Base-by-base conservation (phyloP, 2,329 filamentous ascomycete genomes). In the Ophiostoma montium region DNA sequence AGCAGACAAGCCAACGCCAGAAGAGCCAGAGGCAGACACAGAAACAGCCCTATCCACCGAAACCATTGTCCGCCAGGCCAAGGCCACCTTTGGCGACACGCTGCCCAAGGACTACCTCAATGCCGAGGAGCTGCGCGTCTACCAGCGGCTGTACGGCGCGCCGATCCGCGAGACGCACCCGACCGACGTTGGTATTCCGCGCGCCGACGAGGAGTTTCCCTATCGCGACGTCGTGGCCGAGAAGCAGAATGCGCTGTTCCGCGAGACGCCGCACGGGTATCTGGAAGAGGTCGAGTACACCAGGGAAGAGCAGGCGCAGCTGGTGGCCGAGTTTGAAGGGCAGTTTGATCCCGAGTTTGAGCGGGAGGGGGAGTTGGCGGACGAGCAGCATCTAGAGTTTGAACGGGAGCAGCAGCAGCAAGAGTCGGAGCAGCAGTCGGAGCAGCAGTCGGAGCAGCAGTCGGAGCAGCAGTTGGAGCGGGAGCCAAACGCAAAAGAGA, bases 121-220 rank as follows among this genome's bases (percentile, higher is more conserved):
- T 32, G 70, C 73, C 1, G 75, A 83, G 48, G 88, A 95, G 62
- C 80, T 83, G 58, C 69, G 67, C 44, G 67, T 94, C 1, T 95
- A 94, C 63, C 79, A 84, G 60, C 74, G 87, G 54, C 67, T 94
- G 15, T 95, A 92, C 62, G 90, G 89, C 1, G 71, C 80, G 32
- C 86, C 88, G 2, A 61, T 85, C 53, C 72, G 80, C 38, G 71
- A 75, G 47, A 82, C 77, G 2, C 63, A 59, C 8, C 71, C 75
- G 1, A 78, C 81, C 50, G 76, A 83, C 62, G 70, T 78, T 4
- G 78, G 65, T 23, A 72, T 68, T 52, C 65, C 68, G 1, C 53
- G 66, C 51, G 46, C 42, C 5, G 35, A 23, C 6, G 19, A 63
- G 60, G 57, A 57, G 9, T 15, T 33, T 15, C 42, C 42, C n/a